These are phyloP conservation scores for Erucastrum elatum DNA, from an alignment of 345 rosid species.

Conservation along the genomic window DNA sequence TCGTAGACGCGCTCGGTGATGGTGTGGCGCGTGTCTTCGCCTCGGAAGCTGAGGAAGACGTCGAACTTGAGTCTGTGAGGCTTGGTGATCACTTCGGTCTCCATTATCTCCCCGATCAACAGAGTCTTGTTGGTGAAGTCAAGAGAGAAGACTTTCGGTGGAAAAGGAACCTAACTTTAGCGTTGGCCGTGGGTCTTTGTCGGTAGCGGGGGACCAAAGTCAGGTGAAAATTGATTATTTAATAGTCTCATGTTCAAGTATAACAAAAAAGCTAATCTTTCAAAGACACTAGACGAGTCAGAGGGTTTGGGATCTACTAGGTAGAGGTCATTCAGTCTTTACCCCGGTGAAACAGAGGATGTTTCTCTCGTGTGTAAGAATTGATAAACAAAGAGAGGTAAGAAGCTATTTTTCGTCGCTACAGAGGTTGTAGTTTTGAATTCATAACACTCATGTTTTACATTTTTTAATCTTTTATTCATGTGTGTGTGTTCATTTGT, in stretches of 20 bases:
- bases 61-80: conserved; percentile 50
- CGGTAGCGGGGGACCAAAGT: neutral
- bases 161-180: neutral
- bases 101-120: conserved; percentile 15
- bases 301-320: neutral
- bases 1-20: conserved; percentile 36
- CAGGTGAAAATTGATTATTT: neutral
- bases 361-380: neutral
- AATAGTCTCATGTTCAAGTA: neutral
- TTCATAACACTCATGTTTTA: neutral
- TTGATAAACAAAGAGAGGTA: neutral
- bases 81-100: neutral
- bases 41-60: conserved; percentile 61
- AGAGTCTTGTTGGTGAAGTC: neutral
- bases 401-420: neutral
- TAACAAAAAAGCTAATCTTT: too few relatives aligned
- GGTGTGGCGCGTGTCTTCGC: conserved; percentile 51
- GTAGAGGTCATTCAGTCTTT: neutral
- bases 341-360: neutral
- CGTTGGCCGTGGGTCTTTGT: neutral
- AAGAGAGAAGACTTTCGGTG: neutral
- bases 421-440: neutral
- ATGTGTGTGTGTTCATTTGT: neutral
- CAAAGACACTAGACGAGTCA: neutral
- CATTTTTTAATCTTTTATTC: neutral